A percentile compares a stretch with the other conserved stretches of the same genome.
Conservation (phyloP, 768 basidiomycete genomes). For the Mrakia gelida region DNA sequence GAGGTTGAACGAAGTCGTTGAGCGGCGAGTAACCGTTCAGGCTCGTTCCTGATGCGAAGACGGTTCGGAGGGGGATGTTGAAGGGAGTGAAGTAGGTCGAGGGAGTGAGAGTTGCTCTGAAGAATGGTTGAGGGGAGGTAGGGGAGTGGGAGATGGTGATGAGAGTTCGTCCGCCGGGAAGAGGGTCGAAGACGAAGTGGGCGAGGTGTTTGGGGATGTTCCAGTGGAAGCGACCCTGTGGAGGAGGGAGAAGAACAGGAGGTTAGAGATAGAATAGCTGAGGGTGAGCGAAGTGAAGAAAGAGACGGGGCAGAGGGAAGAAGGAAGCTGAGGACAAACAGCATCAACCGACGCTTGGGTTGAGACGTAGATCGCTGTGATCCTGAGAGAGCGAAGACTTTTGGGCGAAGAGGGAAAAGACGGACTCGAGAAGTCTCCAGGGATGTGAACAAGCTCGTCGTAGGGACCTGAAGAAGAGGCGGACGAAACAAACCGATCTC, state of each 20-base stretch:
- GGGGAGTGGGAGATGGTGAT: background rate
- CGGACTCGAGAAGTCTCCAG: background rate
- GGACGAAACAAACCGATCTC: background rate
- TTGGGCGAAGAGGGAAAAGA: too few species aligned
- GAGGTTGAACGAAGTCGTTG: background rate
- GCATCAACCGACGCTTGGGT: background rate
- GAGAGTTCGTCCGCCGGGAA: too few species aligned
- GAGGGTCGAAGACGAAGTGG: background rate
- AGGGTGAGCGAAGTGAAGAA: background rate
- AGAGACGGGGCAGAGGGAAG: background rate
- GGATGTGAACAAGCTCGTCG: background rate
- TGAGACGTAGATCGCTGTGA: background rate
- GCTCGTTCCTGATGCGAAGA: background rate
- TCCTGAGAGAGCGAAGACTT: background rate
- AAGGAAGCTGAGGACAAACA: background rate
- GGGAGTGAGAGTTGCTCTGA: background rate
- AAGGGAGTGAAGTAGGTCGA: background rate
- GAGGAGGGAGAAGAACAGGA: background rate
- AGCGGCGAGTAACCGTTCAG: background rate
- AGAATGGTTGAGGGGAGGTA: background rate
- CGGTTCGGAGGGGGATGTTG: background rate
- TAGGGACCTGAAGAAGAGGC: background rate
- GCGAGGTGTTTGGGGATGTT: background rate
- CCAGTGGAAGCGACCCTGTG: background rate
- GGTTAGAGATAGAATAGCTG: too few species aligned